A percentile compares a stretch with the other conserved stretches of the same genome.
Evolutionary conservation across 2,329 filamentous ascomycete genomes (phyloP).

Genomic region (Exophiala sp.): DNA sequence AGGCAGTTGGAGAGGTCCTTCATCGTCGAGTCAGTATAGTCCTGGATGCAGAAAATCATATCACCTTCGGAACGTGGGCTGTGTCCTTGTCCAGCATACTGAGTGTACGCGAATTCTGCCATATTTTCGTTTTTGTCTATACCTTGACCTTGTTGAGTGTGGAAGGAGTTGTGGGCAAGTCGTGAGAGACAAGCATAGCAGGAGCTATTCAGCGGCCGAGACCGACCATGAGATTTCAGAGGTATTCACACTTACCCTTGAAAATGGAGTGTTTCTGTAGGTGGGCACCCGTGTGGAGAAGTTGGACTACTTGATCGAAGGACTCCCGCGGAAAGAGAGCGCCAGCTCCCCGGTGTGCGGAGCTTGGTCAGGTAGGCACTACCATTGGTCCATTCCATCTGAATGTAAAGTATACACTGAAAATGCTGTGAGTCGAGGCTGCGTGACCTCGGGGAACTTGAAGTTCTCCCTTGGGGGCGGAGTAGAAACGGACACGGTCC

Average conservation of each 20-base stretch:
- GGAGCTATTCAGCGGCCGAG: no score
- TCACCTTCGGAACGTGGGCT: not conserved
- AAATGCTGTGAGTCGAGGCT: not conserved
- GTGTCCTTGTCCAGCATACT: not conserved
- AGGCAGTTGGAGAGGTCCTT: not conserved
- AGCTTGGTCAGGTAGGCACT: not conserved
- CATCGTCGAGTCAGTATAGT: not conserved
- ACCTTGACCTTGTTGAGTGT: not conserved
- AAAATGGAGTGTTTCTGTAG: not conserved
- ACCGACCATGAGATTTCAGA: no score
- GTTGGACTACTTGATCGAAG: not conserved
- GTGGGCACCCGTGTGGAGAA: not conserved
- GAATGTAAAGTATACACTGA: not conserved
- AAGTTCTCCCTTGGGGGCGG: not conserved
- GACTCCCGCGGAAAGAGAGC: not conserved
- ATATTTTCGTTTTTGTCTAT: not conserved
- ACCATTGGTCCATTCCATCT: not conserved
- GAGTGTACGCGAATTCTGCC: not conserved
- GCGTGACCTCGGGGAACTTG: not conserved
- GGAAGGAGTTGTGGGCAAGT: not conserved
- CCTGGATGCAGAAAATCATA: not conserved
- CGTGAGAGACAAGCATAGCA: no score
- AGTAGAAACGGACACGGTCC: not conserved
- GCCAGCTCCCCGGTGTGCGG: not conserved
- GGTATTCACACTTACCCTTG: not conserved